Base-by-base conservation (phyloP, 2,329 filamentous ascomycete genomes). In the Dactylellina leptospora region DNA sequence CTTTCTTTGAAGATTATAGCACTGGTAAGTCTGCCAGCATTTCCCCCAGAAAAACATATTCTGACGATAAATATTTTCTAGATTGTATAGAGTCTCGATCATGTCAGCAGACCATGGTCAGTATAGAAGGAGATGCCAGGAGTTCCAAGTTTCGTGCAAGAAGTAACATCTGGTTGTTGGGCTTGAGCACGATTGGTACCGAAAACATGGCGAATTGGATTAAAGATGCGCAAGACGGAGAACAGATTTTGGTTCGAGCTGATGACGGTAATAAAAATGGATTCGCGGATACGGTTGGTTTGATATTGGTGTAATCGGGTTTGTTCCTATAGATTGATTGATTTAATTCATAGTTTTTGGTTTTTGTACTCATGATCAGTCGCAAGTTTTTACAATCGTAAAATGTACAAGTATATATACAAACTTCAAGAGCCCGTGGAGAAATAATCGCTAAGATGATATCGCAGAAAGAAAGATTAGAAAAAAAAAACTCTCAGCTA, bases 1-100 rank as follows among this genome's bases (percentile, higher is more conserved):
- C 76, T 13, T 80, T 80, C 56, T 80, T 78, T 74, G 78, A 80
- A 11, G 62, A 73, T n/a, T 73, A 68, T 16, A 56, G 50, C 9
- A 66, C 60, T 28, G 62, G 69, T 73, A 20, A 25, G 69, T 51
- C 23, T n/a, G n/a, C n/a, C n/a, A n/a, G n/a, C n/a, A n/a, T n/a
- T n/a, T n/a, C n/a, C n/a, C n/a, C n/a, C n/a, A n/a, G n/a, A n/a
- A n/a, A n/a, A n/a, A n/a, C n/a, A n/a, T n/a, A n/a, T n/a, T n/a
- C n/a, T n/a, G n/a, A n/a, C n/a, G n/a, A n/a, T n/a, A n/a, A n/a
- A 28, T 50, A 4, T 18, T 36, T 10, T n/a, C 61, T 78, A 66
- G 62, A 60, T 23, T 73, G 61, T 22, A 73, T 68, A n/a, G 61
- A 55, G 38, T 42, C 64, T n/a, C 62, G 74, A 28, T 75, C 62